Evolutionary conservation across 2,329 filamentous ascomycete species (phyloP).

Genomic region (Tolypocladium paradoxum): DNA sequence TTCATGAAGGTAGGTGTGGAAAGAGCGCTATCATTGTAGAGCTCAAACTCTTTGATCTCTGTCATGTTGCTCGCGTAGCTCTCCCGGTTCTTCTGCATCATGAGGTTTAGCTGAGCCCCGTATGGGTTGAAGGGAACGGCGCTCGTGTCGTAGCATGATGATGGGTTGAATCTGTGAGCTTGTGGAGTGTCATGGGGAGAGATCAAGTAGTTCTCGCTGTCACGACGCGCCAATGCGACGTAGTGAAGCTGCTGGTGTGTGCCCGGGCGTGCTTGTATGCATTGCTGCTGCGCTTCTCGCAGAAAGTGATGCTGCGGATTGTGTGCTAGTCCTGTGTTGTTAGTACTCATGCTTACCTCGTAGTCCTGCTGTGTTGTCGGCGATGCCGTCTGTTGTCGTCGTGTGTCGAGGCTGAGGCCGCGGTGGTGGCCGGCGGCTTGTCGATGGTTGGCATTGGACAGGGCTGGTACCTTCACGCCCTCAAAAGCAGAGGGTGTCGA

Average conservation of each 20-base stretch:
- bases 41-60: constrained; percentile 36
- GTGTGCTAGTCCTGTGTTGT: constrained; percentile 44
- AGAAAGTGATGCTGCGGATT: constrained; percentile 59
- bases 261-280: constrained; percentile 66
- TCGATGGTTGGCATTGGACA: constrained; percentile 41
- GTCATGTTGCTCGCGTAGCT: constrained; percentile 30
- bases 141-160: constrained; percentile 32
- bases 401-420: constrained; percentile 74
- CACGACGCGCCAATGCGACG: constrained; percentile 20
- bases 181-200: constrained; percentile 47
- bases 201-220: constrained; percentile 45
- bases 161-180: constrained; percentile 39
- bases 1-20: constrained; percentile 39
- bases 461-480: constrained; percentile 55
- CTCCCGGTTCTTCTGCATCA: constrained; percentile 37
- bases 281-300: constrained; percentile 86
- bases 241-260: constrained; percentile 14
- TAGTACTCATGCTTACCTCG: constrained; percentile 43
- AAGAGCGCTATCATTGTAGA: constrained; percentile 35
- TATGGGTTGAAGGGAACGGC: constrained; percentile 37
- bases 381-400: constrained; percentile 38
- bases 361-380: constrained; percentile 20
- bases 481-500: constrained; percentile 75
- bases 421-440: constrained; percentile 54
- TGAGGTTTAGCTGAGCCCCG: constrained; percentile 28